Conservation (phyloP, 345 rosid species). For the Carallia brachiata region DNA sequence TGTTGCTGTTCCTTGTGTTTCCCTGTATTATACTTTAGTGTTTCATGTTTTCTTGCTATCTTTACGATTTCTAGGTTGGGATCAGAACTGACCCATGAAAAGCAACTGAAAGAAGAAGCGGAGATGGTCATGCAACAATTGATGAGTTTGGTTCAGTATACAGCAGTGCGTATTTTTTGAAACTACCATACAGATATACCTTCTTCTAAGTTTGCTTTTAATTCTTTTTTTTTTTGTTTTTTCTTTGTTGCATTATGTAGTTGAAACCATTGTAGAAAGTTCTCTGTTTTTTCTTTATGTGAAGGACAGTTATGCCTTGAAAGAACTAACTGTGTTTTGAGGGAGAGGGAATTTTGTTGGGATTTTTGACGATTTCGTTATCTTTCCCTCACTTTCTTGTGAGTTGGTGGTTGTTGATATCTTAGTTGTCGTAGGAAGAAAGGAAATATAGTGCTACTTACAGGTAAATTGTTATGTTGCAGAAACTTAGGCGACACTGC, state of each 20-base stretch:
- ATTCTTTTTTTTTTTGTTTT: not conserved
- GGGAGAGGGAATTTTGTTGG: not conserved
- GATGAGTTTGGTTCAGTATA: conserved; percentile 75
- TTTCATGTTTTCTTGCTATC: conserved; percentile 22
- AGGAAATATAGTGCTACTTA: too few relatives aligned
- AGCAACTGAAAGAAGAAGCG: conserved; percentile 77
- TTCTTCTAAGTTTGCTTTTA: not conserved
- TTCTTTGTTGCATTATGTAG: not conserved
- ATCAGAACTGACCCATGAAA: conserved; percentile 68
- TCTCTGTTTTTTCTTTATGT: not conserved
- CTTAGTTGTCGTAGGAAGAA: too few relatives aligned
- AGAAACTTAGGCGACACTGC: not conserved
- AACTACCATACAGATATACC: not conserved
- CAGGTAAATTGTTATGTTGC: too few relatives aligned
- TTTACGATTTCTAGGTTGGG: conserved; percentile 59
- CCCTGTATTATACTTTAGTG: not conserved
- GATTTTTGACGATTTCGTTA: too few relatives aligned
- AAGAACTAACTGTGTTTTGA: not conserved
- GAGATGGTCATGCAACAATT: conserved; percentile 65
- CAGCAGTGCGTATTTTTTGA: conserved; percentile 63
- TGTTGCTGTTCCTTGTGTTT: conserved; percentile 14
- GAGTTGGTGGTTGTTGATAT: too few relatives aligned
- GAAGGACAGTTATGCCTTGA: not conserved
- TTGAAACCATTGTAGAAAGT: not conserved
- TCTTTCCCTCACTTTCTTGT: too few relatives aligned